Conservation (phyloP, 108 stramenopile species). For the Aurantiochytrium sp. region DNA sequence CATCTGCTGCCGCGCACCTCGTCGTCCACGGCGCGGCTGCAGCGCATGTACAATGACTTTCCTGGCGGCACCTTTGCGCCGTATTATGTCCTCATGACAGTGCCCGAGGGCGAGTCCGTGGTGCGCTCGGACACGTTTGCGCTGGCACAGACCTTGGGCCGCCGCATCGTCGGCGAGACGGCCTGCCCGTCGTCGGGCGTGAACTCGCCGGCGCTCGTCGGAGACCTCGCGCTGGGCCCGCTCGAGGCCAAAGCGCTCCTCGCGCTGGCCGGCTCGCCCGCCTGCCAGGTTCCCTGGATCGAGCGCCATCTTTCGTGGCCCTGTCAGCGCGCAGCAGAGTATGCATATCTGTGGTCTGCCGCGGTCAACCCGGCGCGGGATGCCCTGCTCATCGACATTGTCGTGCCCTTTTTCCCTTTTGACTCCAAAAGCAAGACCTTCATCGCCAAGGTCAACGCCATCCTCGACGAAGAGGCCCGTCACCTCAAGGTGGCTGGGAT, state of each 20-base stretch:
- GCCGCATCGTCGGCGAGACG: not conserved
- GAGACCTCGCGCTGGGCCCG: not conserved
- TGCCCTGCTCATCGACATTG: not conserved
- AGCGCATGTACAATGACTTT: not conserved
- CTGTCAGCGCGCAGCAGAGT: not conserved
- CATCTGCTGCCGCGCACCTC: not conserved
- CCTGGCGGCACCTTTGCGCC: slow-evolving; percentile 27
- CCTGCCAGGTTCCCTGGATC: not conserved
- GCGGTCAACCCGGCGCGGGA: not conserved
- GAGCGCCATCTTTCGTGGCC: not conserved
- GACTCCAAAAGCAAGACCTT: not conserved
- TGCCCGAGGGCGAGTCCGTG: not conserved
- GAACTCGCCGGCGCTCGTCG: not conserved
- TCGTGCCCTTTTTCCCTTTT: slow-evolving; percentile 22
- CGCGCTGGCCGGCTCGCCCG: not conserved
- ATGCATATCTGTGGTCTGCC: not conserved
- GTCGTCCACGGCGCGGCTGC: not conserved
- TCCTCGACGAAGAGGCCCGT: not conserved
- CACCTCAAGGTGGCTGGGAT: not conserved
- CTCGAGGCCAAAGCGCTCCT: not conserved
- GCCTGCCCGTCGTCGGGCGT: not conserved
- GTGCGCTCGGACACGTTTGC: not conserved
- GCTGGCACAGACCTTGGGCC: not conserved
- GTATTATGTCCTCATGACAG: not conserved
- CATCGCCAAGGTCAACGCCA: not conserved